phyloP scores from a whole-genome alignment of 805 yeast species.

The Phaffomyces antillensis region DNA sequence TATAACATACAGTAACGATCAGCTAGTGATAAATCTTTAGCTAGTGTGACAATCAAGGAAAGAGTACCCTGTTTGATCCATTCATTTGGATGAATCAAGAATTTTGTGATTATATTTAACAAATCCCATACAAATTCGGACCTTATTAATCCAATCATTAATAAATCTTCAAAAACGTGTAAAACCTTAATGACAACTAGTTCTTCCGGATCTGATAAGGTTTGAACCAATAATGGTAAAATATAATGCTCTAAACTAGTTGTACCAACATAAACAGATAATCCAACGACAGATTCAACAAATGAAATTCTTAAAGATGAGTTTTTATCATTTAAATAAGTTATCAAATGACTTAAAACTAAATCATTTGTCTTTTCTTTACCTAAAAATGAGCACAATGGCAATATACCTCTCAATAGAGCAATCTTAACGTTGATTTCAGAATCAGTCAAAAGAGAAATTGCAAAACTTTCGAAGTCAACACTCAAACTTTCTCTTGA shows the following conservation, averaged over 20 bases:
- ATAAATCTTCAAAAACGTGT: constrained; percentile 47
- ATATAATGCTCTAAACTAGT: constrained; percentile 82
- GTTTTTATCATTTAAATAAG: constrained; percentile 79
- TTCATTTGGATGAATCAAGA: constrained; percentile 79
- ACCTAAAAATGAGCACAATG: constrained; percentile 77
- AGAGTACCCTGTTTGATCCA: constrained; percentile 73
- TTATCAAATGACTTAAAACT: constrained; percentile 81
- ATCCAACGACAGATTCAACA: constrained; percentile 60
- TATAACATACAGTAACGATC: constrained; percentile 78
- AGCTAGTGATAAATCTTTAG: constrained; percentile 59
- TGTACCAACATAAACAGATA: constrained; percentile 77
- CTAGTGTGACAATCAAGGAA: constrained; percentile 52
- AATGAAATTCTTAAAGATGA: constrained; percentile 62
- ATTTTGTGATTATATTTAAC: constrained; percentile 41
- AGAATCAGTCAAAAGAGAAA: constrained; percentile 62
- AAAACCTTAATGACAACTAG: constrained; percentile 68
- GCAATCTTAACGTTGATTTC: constrained; percentile 62
- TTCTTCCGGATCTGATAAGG: constrained; percentile 79
- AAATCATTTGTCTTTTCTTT: constrained; percentile 84
- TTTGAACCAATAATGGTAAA: constrained; percentile 76
- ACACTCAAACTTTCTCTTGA: constrained; percentile 39
- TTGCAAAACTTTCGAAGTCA: constrained; percentile 60
- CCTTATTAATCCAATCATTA: constrained; percentile 49
- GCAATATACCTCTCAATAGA: constrained; percentile 61
- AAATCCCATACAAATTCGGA: constrained; percentile 49